Base-by-base conservation (phyloP, 371 early-diverging fungal genomes). In the Rhizomucor pusillus region DNA sequence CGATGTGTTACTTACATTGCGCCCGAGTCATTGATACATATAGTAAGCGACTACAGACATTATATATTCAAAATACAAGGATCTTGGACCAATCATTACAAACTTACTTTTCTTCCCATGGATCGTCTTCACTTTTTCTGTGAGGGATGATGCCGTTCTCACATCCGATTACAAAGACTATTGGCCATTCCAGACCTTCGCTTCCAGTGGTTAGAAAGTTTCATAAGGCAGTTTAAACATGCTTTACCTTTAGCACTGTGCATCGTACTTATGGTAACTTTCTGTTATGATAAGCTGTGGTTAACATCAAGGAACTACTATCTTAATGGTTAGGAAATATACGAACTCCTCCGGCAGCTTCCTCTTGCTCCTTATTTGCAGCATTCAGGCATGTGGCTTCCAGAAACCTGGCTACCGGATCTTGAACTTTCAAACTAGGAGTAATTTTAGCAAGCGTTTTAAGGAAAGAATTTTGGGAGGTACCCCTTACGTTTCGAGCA, bases 1-100 rank as follows among this genome's bases (percentile, higher is more conserved):
- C 7, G 16, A 16, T 10, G 1, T 12, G 25, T 33, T 19, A 49
- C 57, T 49, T 48, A 52, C 64, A 52, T 52, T 59, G 54, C 1
- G 64, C 56, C 5, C 64, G 55, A 1, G 64, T 64, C 52, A 64
- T 56, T 3, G 53, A 59, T 14, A 64, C 64, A 47, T 64, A 64
- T 37, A 64, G 20, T 10, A 64, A 23, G 18, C 64, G 64, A 14
- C 64, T 64, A 47, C 6, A 36, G 16, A 40, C 10, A 22, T 12
- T 20, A 25, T 47, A 29, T 44, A n/a, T 20, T 51, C 13, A 43
- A 18, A 10, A 3, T 13, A 3, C 12, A n/a, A 19, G 10, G 16
- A 37, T 2, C 13, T 43, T 91, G 69, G 50, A 90, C 81, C 69
- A 91, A 91, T 29, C 29, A 57, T 80, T 82, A 61, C 90, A 22